phyloP scores from a whole-genome alignment of 192 early-diverging fungal genomes.

The Rhizophagus prolifer region DNA sequence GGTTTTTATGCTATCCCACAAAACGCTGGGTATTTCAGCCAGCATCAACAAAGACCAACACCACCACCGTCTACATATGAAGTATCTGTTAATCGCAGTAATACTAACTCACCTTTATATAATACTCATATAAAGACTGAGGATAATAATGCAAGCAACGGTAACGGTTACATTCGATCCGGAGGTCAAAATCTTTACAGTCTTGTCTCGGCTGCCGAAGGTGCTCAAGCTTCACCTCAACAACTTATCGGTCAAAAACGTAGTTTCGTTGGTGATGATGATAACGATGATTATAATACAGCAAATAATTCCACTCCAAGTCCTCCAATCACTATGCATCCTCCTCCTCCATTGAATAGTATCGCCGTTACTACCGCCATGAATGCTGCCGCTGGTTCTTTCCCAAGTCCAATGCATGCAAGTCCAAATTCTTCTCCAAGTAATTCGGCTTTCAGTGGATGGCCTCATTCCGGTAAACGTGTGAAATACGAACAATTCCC shows the following conservation, averaged over 20 bases:
- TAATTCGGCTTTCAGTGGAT: constrained; percentile 23
- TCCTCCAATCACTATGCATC: constrained; percentile 29
- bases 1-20: constrained; percentile 4
- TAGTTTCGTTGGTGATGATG: constrained; percentile 16
- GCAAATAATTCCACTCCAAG: constrained; percentile 22
- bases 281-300: constrained; percentile 22
- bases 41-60: background rate
- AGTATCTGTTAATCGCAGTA: background rate
- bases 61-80: constrained; percentile 15
- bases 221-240: constrained; percentile 23
- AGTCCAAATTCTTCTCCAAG: constrained; percentile 25
- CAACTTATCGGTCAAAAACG: constrained; percentile 28
- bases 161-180: constrained; percentile 14
- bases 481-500: constrained; percentile 29
- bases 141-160: constrained; percentile 9
- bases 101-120: background rate
- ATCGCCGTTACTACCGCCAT: constrained; percentile 16
- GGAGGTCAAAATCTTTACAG: constrained; percentile 12
- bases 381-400: constrained; percentile 27
- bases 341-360: constrained; percentile 24
- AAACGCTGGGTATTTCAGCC: background rate
- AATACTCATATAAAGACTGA: constrained; percentile 1
- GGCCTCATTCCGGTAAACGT: constrained; percentile 21
- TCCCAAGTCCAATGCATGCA: constrained; percentile 29
- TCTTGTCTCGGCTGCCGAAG: constrained; percentile 14